Evolutionary conservation across 2,329 filamentous ascomycete species (phyloP), one percentile per base, ranked within the genome.

Genomic region (Fusarium abutilonis): DNA sequence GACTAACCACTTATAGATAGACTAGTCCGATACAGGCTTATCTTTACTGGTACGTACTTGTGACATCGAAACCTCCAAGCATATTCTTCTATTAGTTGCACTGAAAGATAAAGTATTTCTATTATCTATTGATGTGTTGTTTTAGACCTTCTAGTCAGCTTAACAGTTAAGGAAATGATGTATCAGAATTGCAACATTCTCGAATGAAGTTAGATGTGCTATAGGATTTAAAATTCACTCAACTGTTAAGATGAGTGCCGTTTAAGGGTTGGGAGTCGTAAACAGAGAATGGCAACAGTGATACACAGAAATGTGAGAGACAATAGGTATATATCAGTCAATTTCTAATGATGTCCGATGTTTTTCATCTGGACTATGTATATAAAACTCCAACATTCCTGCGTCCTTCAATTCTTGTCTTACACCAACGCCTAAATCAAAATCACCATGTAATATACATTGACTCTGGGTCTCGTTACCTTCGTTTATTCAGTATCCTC

Each of bases 401-500:
- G 52, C 13, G 38, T 43, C 46, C 50, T 52, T 42, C 50, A 19
- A 41, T 19, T 52, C 44, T 60, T 43, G 26, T 43, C 44, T 48
- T 48, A 50, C 40, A 29, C 19, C 35, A 69, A 68, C 64, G 59
- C 70, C 64, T 29, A 52, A 63, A 52, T 40, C 56, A 62, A 58
- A 17, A 41, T 53, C 35, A 19, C 62, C n/a, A 44, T 60, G 40
- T 67, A 71, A 15, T 65, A 29, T 71, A 70, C 69, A 71, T 63
- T 48, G 52, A 52, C 42, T 64, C 47, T 62, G 52, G 53, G 40
- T 46, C 48, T 60, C 53, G 40, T 70, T 60, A 36, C 55, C 60
- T 56, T 62, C 45, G 41, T 60, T 59, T 35, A 39, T 44, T 75
- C 54, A 80, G 58, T 79, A 79, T 21, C 77, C 78, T 29, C 78